phyloP scores from a whole-genome alignment of 2,329 filamentous ascomycete genomes.

The Alternaria arborescens region DNA sequence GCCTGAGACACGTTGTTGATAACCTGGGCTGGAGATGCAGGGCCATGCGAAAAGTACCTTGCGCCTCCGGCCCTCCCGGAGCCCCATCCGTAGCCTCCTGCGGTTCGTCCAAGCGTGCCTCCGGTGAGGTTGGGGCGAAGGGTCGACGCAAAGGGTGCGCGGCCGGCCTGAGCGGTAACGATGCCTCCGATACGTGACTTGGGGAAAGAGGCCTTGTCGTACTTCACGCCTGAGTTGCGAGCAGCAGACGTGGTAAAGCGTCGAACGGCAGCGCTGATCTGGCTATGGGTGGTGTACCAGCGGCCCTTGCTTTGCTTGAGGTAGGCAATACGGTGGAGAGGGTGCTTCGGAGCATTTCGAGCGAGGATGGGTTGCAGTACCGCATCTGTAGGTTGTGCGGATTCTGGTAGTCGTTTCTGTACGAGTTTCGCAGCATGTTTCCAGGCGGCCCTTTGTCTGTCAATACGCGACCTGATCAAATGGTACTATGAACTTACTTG shows the following conservation, averaged over 20 bases:
- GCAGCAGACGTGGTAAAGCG: constrained; percentile 62
- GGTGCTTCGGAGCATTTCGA: constrained; percentile 65
- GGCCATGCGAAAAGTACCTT: constrained; percentile 89
- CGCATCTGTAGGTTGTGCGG: constrained; percentile 54
- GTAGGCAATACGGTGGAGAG: constrained; percentile 67
- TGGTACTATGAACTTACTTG: constrained; percentile 41
- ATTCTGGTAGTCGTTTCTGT: constrained; percentile 55
- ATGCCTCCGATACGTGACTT: constrained; percentile 65
- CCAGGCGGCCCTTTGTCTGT: constrained; percentile 55
- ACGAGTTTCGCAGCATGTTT: constrained; percentile 58
- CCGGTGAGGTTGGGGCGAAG: constrained; percentile 92
- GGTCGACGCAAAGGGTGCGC: constrained; percentile 86
- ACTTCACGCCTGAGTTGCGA: constrained; percentile 52
- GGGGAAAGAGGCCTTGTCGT: constrained; percentile 62
- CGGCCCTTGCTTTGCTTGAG: constrained; percentile 71
- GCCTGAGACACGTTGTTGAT: constrained; percentile 95
- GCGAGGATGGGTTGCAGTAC: constrained; percentile 68
- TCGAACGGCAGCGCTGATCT: constrained; percentile 55
- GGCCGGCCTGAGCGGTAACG: constrained; percentile 71
- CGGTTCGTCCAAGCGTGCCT: constrained; percentile 81
- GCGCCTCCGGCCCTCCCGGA: constrained; percentile 74
- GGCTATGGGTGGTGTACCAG: constrained; percentile 67
- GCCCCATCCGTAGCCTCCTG: constrained; percentile 86
- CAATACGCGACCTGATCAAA: constrained; percentile 12
- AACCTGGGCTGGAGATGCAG: constrained; percentile 85